Evolutionary conservation across 371 early-diverging fungal species (phyloP), one percentile per base, ranked within the genome.

Genomic region (Mortierella sp.): DNA sequence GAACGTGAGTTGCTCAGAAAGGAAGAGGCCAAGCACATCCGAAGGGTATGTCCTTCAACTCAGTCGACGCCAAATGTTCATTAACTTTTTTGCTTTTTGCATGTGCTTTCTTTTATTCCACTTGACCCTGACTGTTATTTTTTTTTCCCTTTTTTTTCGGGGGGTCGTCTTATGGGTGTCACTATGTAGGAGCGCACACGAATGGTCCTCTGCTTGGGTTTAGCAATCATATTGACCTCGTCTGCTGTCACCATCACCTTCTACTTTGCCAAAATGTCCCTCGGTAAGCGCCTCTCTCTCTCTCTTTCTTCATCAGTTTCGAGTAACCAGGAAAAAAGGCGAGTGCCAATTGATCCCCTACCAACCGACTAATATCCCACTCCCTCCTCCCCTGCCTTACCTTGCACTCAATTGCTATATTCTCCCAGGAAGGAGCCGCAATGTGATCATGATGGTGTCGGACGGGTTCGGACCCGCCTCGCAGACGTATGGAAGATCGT

Each of bases 391-490:
- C 29, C 16, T 5, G 6, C 10, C 5, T 3, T 48, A 4, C 10
- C 24, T 24, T 34, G 26, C 11, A 9, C 45, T 29, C 13, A n/a
- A 26, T n/a, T 24, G 5, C 9, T 24, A 4, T 66, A n/a, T n/a
- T n/a, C 24, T 11, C 22, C 29, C 40, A 76, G 76, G 76, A 55
- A 61, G 77, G 26, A 66, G 71, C 24, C 89, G 92, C 10, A 96
- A 95, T 79, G 94, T 97, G 29, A 96, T 98, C 68, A 86, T 97
- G 89, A 95, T 97, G 96, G 91, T 98, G 24, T 95, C 96, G 37
- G 98, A 98, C 77, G 97, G 96, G 1, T 95, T 96, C 79, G 97
- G 98, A 1, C 97, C 97, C n/a, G 96, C 98, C 16, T 96, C 96
- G 0, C 94, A 97, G 79, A 95, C 97, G 0, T 91, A 95, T 89